Percentiles rank a stretch among this genome's conserved stretches.
phyloP scores from a whole-genome alignment of 2,329 filamentous ascomycete species.

The Penicillium decumbens region DNA sequence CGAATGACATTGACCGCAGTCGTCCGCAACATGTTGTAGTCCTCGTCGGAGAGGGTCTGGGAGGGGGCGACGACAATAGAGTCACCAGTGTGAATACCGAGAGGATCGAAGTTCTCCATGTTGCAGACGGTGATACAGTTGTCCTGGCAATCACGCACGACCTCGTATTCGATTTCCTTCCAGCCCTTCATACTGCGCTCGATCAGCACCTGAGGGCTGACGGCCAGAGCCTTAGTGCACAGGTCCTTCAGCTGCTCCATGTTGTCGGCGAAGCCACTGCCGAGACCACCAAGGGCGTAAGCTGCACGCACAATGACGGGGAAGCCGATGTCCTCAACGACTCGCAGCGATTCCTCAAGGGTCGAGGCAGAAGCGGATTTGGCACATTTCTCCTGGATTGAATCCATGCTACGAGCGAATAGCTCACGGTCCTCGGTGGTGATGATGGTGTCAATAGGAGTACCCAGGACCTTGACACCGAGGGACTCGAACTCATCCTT shows the following conservation, averaged over 20 bases:
- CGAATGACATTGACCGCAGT: conserved; percentile 96
- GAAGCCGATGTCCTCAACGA: conserved; percentile 86
- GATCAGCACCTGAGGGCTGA: conserved; percentile 91
- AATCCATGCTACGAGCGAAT: conserved; percentile 97
- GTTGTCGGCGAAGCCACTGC: conserved; percentile 91
- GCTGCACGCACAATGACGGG: conserved; percentile 96
- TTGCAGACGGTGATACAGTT: conserved; percentile 99
- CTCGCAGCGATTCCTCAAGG: conserved; percentile 80
- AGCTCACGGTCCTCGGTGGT: conserved; percentile 97
- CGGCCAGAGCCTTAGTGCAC: conserved; percentile 91
- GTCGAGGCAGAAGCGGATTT: conserved; percentile 91
- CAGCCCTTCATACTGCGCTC: conserved; percentile 99
- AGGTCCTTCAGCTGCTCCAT: conserved; percentile 76
- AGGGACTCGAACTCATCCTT: conserved; percentile 94
- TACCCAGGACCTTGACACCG: conserved; percentile 90
- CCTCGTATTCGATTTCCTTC: conserved; percentile 99
- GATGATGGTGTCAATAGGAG: conserved; percentile 95
- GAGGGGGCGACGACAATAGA: conserved; percentile 97
- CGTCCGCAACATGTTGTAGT: conserved; percentile 98
- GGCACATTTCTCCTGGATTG: conserved; percentile 94
- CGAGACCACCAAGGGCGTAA: conserved; percentile 89
- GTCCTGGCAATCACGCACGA: conserved; percentile 89
- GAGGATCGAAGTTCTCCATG: conserved; percentile 99
- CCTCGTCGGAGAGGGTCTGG: conserved; percentile 92
- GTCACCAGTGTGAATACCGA: conserved; percentile 96